phyloP scores from a whole-genome alignment of 2,329 filamentous ascomycete genomes.

The Lasiodiplodia sp. region DNA sequence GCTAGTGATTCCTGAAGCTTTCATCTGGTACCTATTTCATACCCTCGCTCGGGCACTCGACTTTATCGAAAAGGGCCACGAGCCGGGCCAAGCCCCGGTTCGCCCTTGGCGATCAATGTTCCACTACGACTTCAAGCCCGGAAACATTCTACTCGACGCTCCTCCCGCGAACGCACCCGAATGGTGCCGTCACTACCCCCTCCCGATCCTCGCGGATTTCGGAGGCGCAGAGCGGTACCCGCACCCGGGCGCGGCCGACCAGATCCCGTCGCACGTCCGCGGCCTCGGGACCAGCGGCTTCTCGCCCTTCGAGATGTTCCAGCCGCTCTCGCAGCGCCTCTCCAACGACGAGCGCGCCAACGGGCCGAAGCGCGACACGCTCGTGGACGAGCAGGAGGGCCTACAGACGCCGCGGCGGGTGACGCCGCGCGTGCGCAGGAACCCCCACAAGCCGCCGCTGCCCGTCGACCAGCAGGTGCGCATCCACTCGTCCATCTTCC shows the following conservation, averaged over 20 bases:
- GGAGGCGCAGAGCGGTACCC: slow-evolving; percentile 4
- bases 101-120: neutral
- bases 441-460: neutral
- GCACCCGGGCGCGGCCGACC: neutral
- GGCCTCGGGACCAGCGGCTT: neutral
- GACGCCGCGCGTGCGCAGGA: neutral
- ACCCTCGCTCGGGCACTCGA: neutral
- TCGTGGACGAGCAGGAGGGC: too few relatives aligned
- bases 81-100: neutral
- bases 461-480: neutral
- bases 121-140: slow-evolving; percentile 23
- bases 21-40: slow-evolving; percentile 23
- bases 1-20: slow-evolving; percentile 6
- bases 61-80: neutral
- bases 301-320: neutral
- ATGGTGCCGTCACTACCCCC: slow-evolving; percentile 10
- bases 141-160: slow-evolving; percentile 1
- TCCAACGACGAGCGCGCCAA: neutral
- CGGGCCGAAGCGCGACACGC: neutral
- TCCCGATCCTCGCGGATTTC: slow-evolving; percentile 3
- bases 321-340: neutral
- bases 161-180: neutral
- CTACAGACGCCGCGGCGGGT: neutral
- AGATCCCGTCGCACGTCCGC: neutral
- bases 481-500: neutral